A percentile compares a stretch with the other conserved stretches of the same genome.
phyloP scores from a whole-genome alignment of 306 rosid species.

The Citrullus colocynthis region DNA sequence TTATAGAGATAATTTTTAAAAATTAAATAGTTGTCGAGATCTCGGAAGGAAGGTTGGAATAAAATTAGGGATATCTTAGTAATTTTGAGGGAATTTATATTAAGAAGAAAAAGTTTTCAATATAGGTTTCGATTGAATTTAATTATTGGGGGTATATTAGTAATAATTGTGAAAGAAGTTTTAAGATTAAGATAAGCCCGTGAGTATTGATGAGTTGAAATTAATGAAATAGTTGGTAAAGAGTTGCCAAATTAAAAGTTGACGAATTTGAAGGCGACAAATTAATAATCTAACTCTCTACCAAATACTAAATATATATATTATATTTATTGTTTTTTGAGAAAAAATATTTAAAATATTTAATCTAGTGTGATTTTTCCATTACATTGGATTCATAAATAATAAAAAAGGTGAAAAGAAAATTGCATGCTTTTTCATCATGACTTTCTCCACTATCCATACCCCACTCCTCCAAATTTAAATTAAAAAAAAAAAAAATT shows the following conservation, averaged over 20 bases:
- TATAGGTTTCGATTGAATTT: not conserved
- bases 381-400: not conserved
- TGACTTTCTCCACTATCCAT: not conserved
- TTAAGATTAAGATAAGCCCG: not conserved
- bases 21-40: too few relatives aligned
- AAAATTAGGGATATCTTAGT: too few relatives aligned
- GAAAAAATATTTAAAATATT: not conserved
- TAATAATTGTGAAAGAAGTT: not conserved
- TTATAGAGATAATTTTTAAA: too few relatives aligned
- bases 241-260: not conserved
- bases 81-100: too few relatives aligned
- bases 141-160: not conserved
- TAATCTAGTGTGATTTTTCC: not conserved
- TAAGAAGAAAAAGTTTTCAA: too few relatives aligned
- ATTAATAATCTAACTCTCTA: not conserved
- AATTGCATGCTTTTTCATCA: not conserved
- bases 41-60: too few relatives aligned
- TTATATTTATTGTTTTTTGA: too few relatives aligned
- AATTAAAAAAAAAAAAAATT: not conserved
- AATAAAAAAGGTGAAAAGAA: not conserved
- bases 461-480: not conserved
- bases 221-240: not conserved
- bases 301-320: not conserved
- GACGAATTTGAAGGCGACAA: not conserved
- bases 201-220: not conserved